Conservation (phyloP, 2,329 filamentous ascomycete species). For the Colletotrichum viniferum region DNA sequence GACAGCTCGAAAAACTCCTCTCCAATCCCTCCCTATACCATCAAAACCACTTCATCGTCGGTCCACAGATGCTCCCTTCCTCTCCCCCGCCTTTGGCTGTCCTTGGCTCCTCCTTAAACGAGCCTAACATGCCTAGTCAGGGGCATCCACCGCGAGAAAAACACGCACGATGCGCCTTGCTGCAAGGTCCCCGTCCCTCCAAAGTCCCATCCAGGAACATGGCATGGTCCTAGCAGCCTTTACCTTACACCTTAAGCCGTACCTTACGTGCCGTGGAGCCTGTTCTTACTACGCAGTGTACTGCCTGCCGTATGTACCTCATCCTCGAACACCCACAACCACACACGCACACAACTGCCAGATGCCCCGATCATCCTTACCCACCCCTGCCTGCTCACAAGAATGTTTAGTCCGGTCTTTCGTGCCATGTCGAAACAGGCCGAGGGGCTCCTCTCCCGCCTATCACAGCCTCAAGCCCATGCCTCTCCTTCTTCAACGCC, state of each 20-base stretch:
- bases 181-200: conserved; percentile 21
- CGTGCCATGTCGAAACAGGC: conserved; percentile 24
- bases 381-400: conserved; percentile 28
- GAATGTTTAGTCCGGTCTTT: conserved; percentile 25
- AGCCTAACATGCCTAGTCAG: conserved; percentile 13
- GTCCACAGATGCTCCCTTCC: conserved; percentile 4
- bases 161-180: conserved; percentile 10
- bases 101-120: conserved; percentile 15
- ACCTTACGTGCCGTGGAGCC: not conserved
- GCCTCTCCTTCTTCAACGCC: conserved; percentile 21
- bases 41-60: not conserved
- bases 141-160: conserved; percentile 11
- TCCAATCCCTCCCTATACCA: conserved; percentile 15
- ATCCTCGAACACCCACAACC: not conserved
- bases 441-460: conserved; percentile 24
- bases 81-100: conserved; percentile 16
- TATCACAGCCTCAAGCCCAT: conserved; percentile 30
- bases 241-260: not conserved
- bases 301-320: not conserved
- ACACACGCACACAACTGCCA: not conserved
- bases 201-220: not conserved
- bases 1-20: conserved; percentile 18
- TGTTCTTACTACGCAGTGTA: not conserved
- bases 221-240: conserved; percentile 4
- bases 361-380: conserved; percentile 10